Base-by-base conservation (phyloP, 805 yeast genomes). In the Millerozyma miso region DNA sequence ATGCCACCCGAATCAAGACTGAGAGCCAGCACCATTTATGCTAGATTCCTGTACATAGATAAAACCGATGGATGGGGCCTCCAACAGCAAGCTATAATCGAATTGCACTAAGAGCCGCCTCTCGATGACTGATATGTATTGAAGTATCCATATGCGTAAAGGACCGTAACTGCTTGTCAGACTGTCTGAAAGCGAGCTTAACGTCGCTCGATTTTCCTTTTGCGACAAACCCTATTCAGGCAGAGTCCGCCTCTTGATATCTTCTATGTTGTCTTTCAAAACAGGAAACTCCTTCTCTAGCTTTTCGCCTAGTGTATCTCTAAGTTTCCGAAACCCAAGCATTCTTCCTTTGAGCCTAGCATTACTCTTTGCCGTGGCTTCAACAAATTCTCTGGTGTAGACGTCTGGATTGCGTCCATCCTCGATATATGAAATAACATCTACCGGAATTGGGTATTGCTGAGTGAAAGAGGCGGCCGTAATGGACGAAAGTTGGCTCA, bases 371-470 rank as follows among this genome's bases (percentile, higher is more conserved):
- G 89, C 82, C n/a, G 93, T 85, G 31, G 91, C 87, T 59, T 93
- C 99, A 13, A 91, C 88, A 65, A 93, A 93, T 65, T 93, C 99
- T 59, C 99, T 77, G 0, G 98, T 89, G 63, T 93, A 93, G 33
- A 93, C 89, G 58, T 93, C 98, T 0, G 99, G 98, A 58, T 93
- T 93, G 52, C 99, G 73, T 2, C 99, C 99, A 56, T 88, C 95
- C 58, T 93, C 98, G 32, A 93, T 88, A 57, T 93, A 93, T 48
- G 85, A 83, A 12, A 89, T 69, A n/a, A 90, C 90, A 56, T 90
- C 97, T 32, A 85, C 61, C 1, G 97, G 97, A 3, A 86, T 73
- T 1, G 81, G 70, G 33, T 59, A 62, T 44, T 71, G 63, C 35
- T 52, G 59, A 2, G 66, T 60, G 19, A 55, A 55, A 3, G 70